Evolutionary conservation across 495 filamentous ascomycete species (phyloP).

Genomic region (Neurospora sp.): DNA sequence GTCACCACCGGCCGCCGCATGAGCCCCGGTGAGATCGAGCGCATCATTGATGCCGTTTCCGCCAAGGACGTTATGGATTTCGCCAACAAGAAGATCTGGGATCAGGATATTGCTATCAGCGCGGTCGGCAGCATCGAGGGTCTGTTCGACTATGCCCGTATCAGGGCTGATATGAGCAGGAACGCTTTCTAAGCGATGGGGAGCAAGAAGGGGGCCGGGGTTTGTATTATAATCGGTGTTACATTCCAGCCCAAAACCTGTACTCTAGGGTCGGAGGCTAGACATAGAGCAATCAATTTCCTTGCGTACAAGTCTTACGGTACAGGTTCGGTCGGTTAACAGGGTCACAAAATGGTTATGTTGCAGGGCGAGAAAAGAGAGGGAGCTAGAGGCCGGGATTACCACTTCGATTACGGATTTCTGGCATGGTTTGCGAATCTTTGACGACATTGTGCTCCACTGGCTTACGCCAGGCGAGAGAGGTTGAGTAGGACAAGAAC

Average conservation of each 20-base stretch:
- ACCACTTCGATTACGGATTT: background rate
- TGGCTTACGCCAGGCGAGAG: background rate
- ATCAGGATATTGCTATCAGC: conserved; percentile 88
- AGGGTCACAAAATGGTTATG: background rate
- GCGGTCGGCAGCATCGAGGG: conserved; percentile 91
- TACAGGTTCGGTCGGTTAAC: background rate
- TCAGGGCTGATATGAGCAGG: conserved; percentile 83
- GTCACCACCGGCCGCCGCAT: conserved; percentile 91
- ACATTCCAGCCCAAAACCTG: conserved; percentile 19
- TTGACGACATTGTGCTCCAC: background rate
- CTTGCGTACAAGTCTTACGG: background rate
- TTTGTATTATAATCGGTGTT: conserved; percentile 30
- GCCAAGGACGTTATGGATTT: conserved; percentile 97
- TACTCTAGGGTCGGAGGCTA: conserved; percentile 26
- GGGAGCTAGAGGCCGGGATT: background rate
- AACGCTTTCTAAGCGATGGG: conserved; percentile 37
- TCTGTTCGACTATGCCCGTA: conserved; percentile 77
- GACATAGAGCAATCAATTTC: conserved; percentile 26
- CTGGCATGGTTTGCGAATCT: background rate
- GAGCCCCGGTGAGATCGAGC: conserved; percentile 88
- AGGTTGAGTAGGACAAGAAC: background rate
- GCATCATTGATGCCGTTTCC: conserved; percentile 73
- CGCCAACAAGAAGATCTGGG: conserved; percentile 84
- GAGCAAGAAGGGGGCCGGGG: conserved; percentile 5
- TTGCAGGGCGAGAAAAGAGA: background rate